These are phyloP conservation scores for Ogataea minuta DNA, from an alignment of 805 yeast genomes.

Conservation along the genomic window DNA sequence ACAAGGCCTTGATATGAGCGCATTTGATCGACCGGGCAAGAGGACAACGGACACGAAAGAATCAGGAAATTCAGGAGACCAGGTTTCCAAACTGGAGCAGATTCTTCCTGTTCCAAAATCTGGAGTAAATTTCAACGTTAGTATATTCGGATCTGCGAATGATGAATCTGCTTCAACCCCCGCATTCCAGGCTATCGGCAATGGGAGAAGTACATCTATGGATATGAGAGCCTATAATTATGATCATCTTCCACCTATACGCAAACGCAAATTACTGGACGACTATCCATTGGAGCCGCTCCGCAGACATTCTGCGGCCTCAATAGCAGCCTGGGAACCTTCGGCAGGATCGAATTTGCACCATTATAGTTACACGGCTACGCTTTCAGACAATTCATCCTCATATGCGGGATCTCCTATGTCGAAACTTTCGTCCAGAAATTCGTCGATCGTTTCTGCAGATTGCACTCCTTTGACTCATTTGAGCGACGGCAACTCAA, in stretches of 20 bases:
- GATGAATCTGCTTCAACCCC: constrained; percentile 13
- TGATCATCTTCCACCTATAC: constrained; percentile 20
- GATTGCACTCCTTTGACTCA: constrained; percentile 32
- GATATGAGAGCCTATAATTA: constrained; percentile 19
- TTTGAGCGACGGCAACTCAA: constrained; percentile 23
- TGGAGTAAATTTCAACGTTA: constrained; percentile 20
- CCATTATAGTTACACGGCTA: constrained; percentile 5
- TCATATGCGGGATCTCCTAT: constrained; percentile 31
- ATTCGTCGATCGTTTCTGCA: constrained; percentile 32
- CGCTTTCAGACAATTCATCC: constrained; percentile 19
- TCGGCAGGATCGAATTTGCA: background rate
- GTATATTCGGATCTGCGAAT: constrained; percentile 15
- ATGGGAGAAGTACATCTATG: constrained; percentile 26
- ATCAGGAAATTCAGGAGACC: background rate
- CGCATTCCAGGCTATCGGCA: constrained; percentile 16
- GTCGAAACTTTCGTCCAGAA: constrained; percentile 32
- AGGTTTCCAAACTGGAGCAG: background rate
- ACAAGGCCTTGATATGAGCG: constrained; percentile 18
- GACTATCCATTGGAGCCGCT: constrained; percentile 24
- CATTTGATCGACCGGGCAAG: constrained; percentile 11
- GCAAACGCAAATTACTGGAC: constrained; percentile 29
- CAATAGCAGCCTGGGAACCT: constrained; percentile 17
- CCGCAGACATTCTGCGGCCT: constrained; percentile 36
- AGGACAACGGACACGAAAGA: background rate
- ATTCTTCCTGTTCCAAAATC: constrained; percentile 6